Base-by-base conservation (phyloP, 2,329 filamentous ascomycete species). In the Colletotrichum coccodes region DNA sequence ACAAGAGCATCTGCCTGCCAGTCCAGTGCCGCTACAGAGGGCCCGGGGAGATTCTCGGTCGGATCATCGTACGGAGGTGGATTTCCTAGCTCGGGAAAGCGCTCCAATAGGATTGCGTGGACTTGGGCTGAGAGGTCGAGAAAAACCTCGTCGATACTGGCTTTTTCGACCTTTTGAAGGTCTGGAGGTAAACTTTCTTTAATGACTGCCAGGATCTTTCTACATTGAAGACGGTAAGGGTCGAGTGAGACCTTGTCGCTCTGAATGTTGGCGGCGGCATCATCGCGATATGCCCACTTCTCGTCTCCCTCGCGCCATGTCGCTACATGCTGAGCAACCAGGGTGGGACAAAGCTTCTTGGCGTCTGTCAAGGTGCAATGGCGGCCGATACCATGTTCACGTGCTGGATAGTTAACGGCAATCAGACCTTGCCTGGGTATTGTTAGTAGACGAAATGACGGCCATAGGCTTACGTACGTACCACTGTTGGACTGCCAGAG, bases 191-290 rank as follows among this genome's bases (percentile, higher is more conserved):
- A 81, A 38, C 84, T 83, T 5, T 92, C 91, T 76, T 94, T 95
- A 76, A 98, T 93, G 64, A 90, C 81, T 12, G 90, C 88, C 74
- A 98, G 79, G 67, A 98, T 98, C 81, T 87, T 92, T 70, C 94
- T 88, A 21, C 93, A 97, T 79, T 98, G 89, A 34, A 93, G 85
- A 40, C 96, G 89, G 80, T 98, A 99, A 11, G 94, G 94, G 78
- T 99, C 96, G 44, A 99, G 83, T 7, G 93, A 97, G 42, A 98
- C 96, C 80, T 99, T 99, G 79, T 98, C 92, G 36, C 91, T 95
- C 44, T 89, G 90, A 73, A 98, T 96, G 74, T 94, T 90, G 75
- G 88, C 89, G 61, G 89, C 90, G 11, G 94, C 92, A 77, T 97
- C 93, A 34, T 94, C 89, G 63, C 92, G 91, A 77, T 99, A 99